Conservation (phyloP, 257 asterid species). For the Penstemon barbatus region DNA sequence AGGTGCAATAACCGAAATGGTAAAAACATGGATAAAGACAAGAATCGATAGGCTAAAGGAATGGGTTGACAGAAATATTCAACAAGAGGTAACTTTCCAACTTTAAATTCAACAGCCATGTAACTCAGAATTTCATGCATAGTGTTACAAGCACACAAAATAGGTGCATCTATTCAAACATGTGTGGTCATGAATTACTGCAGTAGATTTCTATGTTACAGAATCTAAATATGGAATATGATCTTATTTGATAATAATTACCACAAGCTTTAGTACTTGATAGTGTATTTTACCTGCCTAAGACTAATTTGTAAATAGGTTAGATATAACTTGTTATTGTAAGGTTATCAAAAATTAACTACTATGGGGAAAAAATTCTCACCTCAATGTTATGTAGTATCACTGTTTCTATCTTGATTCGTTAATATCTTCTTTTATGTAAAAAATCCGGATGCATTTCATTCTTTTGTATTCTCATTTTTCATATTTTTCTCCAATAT, state of each 20-base stretch:
- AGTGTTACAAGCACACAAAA: background rate
- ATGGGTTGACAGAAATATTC: conserved; percentile 92
- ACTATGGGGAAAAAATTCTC: background rate
- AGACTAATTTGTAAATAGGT: background rate
- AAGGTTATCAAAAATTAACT: conserved; percentile 6
- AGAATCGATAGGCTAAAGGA: conserved; percentile 84
- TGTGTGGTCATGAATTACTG: background rate
- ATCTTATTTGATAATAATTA: no score
- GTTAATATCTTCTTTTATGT: background rate
- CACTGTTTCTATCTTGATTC: conserved; percentile 13
- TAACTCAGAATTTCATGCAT: background rate
- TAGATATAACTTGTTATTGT: background rate
- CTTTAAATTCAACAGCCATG: background rate
- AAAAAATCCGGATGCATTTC: background rate
- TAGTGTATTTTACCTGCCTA: background rate
- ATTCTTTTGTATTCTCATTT: background rate
- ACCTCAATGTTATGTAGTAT: background rate
- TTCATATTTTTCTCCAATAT: conserved; percentile 22
- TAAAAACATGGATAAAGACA: conserved; percentile 86
- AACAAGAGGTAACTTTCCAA: conserved; percentile 80
- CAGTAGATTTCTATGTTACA: background rate
- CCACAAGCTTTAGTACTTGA: conserved; percentile 3
- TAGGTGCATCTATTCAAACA: background rate
- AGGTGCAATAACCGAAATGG: conserved; percentile 80
- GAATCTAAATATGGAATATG: background rate